Percentiles rank a stretch among this genome's conserved stretches.
phyloP scores from a whole-genome alignment of 2,329 filamentous ascomycete species.

The Cordyceps militaris region DNA sequence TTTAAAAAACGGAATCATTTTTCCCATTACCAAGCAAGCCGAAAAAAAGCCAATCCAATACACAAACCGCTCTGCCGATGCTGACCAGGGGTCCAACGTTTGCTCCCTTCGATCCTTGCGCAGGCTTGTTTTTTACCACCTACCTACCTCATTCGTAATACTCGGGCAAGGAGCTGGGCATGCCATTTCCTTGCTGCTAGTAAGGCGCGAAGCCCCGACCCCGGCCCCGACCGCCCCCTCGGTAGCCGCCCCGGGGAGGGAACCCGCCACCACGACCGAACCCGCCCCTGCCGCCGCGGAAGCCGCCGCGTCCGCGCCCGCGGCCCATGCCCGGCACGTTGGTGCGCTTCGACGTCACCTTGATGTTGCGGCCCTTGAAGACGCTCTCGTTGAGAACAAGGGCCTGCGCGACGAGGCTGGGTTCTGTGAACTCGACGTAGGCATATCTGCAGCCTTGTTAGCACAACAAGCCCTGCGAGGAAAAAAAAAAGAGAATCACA shows the following conservation, averaged over 20 bases:
- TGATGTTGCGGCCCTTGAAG: slow-evolving; percentile 90
- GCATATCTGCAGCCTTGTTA: slow-evolving; percentile 65
- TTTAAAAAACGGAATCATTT: neutral
- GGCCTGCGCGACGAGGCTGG: slow-evolving; percentile 84
- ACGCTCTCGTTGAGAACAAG: slow-evolving; percentile 94
- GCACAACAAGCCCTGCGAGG: neutral
- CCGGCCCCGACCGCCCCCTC: slow-evolving; percentile 61
- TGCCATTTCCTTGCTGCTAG: slow-evolving; percentile 37
- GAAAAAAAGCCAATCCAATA: neutral
- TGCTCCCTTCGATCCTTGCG: neutral
- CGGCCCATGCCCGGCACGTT: slow-evolving; percentile 93
- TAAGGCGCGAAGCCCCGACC: slow-evolving; percentile 60
- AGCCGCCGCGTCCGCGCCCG: slow-evolving; percentile 57
- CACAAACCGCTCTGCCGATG: neutral
- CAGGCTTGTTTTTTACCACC: too few species aligned
- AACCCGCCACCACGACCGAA: slow-evolving; percentile 50
- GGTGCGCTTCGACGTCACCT: slow-evolving; percentile 91
- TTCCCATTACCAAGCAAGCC: neutral
- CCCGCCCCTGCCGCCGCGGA: slow-evolving; percentile 44
- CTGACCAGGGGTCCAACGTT: too few species aligned
- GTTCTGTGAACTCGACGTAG: slow-evolving; percentile 97
- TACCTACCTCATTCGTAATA: too few species aligned
- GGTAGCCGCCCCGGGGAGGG: slow-evolving; percentile 51
- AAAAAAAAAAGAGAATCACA: neutral
- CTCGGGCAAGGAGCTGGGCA: slow-evolving; percentile 1